Base-by-base conservation (phyloP, 768 basidiomycete genomes). In the Phylloporus sp. region DNA sequence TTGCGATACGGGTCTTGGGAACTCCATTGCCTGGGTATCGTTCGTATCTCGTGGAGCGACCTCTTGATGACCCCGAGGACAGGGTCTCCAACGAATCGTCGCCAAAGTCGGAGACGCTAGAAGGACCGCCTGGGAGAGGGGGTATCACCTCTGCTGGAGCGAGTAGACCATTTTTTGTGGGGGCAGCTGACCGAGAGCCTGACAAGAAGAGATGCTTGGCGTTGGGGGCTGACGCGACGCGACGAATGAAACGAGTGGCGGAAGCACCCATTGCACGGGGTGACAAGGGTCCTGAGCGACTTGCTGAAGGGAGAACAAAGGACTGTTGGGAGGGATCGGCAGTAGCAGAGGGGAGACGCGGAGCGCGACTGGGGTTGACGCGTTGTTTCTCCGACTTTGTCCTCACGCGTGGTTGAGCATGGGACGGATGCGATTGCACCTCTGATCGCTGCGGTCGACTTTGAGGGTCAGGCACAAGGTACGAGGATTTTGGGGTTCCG, bases 141-240 rank as follows among this genome's bases (percentile, higher is more conserved):
- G 81, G 82, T 26, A 82, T 66, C 22, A 71, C 57, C 38, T 84
- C 79, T 9, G 77, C 77, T 4, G 89, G 87, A 13, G 90, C 81
- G 32, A 91, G 72, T 34, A 91, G 69, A 13, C 88, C 87, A 58
- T 90, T 89, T 71, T 80, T 86, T 23, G 82, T 84, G 2, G 79
- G 80, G 1, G 77, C 72, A 4, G 76, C 59, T 17, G 79, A 77
- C 21, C 81, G 77, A 34, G 80, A 74, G 45, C 77, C 69, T 36
- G 80, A 69, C 31, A 74, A 72, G 65, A 98, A 92, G 24, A 99
- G 74, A 23, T 85, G 87, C 64, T 97, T 98, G 27, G 93, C 86
- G 62, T 97, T 99, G 3, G 95, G 95, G 3, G 96, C 94, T 9
- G 92, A 96, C 4, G 94, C 92, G 38, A 98, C 95, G 39, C 95